A percentile compares a stretch with the other conserved stretches of the same genome.
Conservation (phyloP, 1,284 basidiomycete species). For the Austroboletus rostrupii region DNA sequence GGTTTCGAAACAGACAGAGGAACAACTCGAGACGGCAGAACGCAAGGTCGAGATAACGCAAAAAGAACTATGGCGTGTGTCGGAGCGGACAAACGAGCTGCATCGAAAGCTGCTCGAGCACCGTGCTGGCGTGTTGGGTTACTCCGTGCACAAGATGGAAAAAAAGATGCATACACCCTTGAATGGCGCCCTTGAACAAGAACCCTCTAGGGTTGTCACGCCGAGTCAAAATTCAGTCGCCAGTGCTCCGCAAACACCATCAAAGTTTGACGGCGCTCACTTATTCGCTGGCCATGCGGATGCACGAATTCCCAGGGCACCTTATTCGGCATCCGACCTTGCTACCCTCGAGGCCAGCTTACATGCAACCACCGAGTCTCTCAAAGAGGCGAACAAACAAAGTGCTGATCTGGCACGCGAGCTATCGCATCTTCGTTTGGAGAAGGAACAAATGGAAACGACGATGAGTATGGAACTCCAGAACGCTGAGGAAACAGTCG, state of each 20-base stretch:
- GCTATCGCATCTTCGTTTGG: conserved; percentile 52
- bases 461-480: conserved; percentile 61
- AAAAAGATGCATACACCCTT: conserved; percentile 43
- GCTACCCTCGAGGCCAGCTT: conserved; percentile 54
- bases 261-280: conserved; percentile 76
- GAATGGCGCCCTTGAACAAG: conserved; percentile 27
- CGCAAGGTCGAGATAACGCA: conserved; percentile 64
- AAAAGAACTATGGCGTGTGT: conserved; percentile 63
- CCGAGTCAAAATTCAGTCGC: conserved; percentile 48
- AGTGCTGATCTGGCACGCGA: conserved; percentile 61
- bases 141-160: conserved; percentile 66
- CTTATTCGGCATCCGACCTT: conserved; percentile 37
- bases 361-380: conserved; percentile 51
- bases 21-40: conserved; percentile 66
- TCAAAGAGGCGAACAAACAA: conserved; percentile 55
- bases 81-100: conserved; percentile 59
- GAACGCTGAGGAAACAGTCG: conserved; percentile 58
- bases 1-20: conserved; percentile 62
- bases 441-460: conserved; percentile 64
- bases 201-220: conserved; percentile 51
- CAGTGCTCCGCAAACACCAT: conserved; percentile 42
- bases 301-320: conserved; percentile 45
- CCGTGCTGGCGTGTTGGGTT: conserved; percentile 71
- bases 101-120: conserved; percentile 67
- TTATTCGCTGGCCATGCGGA: conserved; percentile 75